Evolutionary conservation across 371 early-diverging fungal species (phyloP).

Genomic region (Rhizopus arrhizus): DNA sequence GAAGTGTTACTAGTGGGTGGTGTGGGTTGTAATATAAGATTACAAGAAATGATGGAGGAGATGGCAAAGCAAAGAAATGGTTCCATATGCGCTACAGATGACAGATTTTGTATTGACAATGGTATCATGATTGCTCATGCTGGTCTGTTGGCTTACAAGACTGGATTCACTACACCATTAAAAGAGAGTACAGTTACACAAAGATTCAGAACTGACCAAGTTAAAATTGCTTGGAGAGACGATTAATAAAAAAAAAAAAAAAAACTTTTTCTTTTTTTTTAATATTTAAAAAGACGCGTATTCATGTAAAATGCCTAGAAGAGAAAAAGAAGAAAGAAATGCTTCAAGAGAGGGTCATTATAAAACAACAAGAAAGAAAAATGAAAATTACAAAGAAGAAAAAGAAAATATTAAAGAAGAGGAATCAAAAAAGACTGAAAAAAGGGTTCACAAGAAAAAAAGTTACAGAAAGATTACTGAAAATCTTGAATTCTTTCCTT

Average conservation of each 20-base stretch:
- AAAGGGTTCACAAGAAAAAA: no score
- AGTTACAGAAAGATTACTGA: not conserved
- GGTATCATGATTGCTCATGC: conserved; percentile 99
- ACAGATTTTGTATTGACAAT: conserved; percentile 99
- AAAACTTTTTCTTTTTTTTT: not conserved
- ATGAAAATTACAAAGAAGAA: not conserved
- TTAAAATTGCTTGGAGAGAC: conserved; percentile 88
- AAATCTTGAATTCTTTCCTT: not conserved
- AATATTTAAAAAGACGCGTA: not conserved
- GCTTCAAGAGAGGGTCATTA: not conserved
- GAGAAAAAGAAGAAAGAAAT: no score
- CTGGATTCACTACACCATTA: conserved; percentile 74
- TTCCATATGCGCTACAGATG: conserved; percentile 95
- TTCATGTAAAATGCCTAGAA: no score
- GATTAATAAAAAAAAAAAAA: not conserved
- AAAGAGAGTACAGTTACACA: conserved; percentile 94
- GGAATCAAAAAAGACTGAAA: not conserved
- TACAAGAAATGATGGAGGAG: conserved; percentile 98
- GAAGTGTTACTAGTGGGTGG: conserved; percentile 99
- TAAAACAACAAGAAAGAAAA: not conserved
- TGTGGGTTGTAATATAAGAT: conserved; percentile 96
- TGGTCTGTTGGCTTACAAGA: conserved; percentile 79
- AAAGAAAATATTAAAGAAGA: not conserved
- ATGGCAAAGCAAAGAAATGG: conserved; percentile 96
- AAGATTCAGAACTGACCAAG: conserved; percentile 93